Evolutionary conservation across 2,329 filamentous ascomycete genomes (phyloP), one percentile per base, ranked within the genome.

Genomic region (Penicillium sp.): DNA sequence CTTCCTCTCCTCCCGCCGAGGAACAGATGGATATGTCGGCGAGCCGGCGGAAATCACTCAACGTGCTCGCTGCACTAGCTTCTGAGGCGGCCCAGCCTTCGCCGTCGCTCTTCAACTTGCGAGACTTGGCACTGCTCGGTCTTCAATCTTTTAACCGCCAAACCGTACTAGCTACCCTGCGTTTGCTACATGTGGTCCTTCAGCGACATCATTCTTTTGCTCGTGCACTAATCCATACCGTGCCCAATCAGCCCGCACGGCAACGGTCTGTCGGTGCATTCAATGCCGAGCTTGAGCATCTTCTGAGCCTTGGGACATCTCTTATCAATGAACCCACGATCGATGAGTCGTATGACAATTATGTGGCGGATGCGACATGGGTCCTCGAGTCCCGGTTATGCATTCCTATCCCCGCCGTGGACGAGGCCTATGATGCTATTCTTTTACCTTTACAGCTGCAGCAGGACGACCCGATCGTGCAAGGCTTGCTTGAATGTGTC

Each of bases 181-280:
- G 90, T 51, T 73, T 98, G 5, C 76, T 94, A 11, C 90, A 87
- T 2, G 81, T 87, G 8, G 85, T 98, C 47, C 71, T 96, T 40
- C 82, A 83, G 59, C 80, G 87, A 48, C 90, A 96, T 61, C 89
- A 94, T 60, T 78, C 80, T 29, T 95, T 95, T 64, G 86, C 89
- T 68, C 34, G 72, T 68, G 32, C 74, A 69, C 47, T 78, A 80
- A 53, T 93, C 82, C 5, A 74, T 80, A 49, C 50, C 66, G 73
- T 34, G 68, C 77, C 54, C 4, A 49, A 47, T 3, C 54, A 54
- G 33, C 50, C 48, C 9, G 49, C 52, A 9, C 52, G 54, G 13
- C 56, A 59, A 32, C 57, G 64, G 5, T 59, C 59, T 0, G 56
- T 67, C 12, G 61, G 61, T 17, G 61, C 61, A 6, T 48, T 70